Percentiles rank a stretch among this genome's conserved stretches.
Conservation (phyloP, 1,284 basidiomycete genomes). For the Leccinum proliferum region DNA sequence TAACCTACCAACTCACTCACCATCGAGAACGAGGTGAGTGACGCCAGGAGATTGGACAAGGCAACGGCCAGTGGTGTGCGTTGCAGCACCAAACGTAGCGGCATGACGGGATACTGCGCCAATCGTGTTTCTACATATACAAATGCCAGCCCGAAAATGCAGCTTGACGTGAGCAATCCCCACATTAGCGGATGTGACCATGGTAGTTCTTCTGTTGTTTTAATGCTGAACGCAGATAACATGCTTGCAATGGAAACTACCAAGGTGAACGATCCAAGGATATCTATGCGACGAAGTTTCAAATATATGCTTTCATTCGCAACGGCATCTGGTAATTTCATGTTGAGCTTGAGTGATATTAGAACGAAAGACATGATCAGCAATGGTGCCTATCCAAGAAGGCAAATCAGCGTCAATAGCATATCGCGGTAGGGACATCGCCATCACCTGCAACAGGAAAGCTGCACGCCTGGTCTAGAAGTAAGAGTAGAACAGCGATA, state of each 20-base stretch:
- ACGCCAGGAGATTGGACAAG: background rate
- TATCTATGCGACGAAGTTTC: constrained; percentile 66
- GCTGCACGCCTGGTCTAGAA: background rate
- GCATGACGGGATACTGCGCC: background rate
- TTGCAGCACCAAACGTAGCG: background rate
- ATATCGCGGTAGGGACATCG: background rate
- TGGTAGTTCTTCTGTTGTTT: background rate
- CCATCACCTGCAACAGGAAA: background rate
- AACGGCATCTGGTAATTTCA: constrained; percentile 54
- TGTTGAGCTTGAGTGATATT: constrained; percentile 32
- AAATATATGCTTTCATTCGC: constrained; percentile 52
- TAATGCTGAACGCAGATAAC: background rate
- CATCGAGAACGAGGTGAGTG: background rate
- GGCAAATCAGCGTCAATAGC: background rate
- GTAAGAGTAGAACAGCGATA: background rate
- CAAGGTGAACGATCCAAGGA: constrained; percentile 43
- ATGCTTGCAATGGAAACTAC: background rate
- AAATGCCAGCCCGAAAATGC: background rate
- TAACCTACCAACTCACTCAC: background rate
- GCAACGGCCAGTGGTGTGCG: background rate
- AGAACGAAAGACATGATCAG: background rate
- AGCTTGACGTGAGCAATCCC: background rate
- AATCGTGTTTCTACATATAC: background rate
- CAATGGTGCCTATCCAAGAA: background rate
- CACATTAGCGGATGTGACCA: background rate